A percentile compares a stretch with the other conserved stretches of the same genome.
Conservation (phyloP, 2,329 filamentous ascomycete genomes). For the Hypoxylon sp. region DNA sequence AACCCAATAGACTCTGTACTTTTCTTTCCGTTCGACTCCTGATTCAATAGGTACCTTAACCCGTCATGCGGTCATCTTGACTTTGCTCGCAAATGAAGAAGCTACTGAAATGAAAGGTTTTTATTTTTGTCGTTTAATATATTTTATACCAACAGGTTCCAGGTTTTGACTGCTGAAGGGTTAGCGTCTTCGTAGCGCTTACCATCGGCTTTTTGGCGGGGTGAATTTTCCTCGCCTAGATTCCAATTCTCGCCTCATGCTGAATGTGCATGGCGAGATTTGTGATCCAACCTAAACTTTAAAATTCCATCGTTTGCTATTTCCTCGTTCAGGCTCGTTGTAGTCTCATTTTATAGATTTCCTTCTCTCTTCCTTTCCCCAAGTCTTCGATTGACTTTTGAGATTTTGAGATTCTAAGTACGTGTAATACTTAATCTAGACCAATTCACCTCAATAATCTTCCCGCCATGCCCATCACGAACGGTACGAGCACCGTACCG, state of each 20-base stretch:
- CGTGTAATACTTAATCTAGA: conserved; percentile 16
- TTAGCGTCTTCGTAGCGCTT: conserved; percentile 32
- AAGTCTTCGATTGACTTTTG: neutral
- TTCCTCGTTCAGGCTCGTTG: neutral
- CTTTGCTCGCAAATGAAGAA: neutral
- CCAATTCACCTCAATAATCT: neutral
- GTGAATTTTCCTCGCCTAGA: conserved; percentile 26
- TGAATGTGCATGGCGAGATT: conserved; percentile 32
- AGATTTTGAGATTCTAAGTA: too few species aligned
- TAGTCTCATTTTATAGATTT: neutral
- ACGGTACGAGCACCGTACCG: conserved; percentile 37
- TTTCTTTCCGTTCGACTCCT: neutral
- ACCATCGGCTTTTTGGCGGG: conserved; percentile 41
- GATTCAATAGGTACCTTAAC: too few species aligned
- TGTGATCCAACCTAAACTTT: conserved; percentile 26
- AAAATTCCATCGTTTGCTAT: conserved; percentile 20
- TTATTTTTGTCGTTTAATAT: too few species aligned
- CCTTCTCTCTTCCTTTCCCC: neutral
- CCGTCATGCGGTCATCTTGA: neutral
- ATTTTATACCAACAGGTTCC: neutral
- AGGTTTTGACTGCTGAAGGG: too few species aligned
- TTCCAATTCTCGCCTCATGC: conserved; percentile 35
- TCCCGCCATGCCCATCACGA: conserved; percentile 34
- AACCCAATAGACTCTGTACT: too few species aligned
- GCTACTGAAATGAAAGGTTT: too few species aligned